A percentile compares a stretch with the other conserved stretches of the same genome.
These are phyloP conservation scores for Camellia sinensis DNA, from an alignment of 148 eudicot species.

Conservation along the genomic window DNA sequence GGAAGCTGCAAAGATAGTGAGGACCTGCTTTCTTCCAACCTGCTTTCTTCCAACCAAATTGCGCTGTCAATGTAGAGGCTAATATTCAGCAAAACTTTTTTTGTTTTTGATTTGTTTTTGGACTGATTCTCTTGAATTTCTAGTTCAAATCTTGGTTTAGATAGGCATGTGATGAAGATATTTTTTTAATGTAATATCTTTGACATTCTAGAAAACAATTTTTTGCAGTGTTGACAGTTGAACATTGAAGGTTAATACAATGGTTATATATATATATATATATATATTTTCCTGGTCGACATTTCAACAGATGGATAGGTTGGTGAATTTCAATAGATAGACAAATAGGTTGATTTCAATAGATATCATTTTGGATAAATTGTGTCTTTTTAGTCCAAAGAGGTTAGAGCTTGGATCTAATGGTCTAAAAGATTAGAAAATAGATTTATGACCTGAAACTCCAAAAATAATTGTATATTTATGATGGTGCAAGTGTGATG, in stretches of 20 bases:
- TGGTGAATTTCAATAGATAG: too few species aligned
- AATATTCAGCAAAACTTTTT: not conserved
- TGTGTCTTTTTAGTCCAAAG: too few species aligned
- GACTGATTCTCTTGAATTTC: not conserved
- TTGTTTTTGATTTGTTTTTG: not conserved
- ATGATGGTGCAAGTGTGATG: too few species aligned
- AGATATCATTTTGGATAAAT: too few species aligned
- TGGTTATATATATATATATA: not conserved
- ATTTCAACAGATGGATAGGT: too few species aligned
- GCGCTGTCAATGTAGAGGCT: not conserved
- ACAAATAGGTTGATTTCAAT: too few species aligned
- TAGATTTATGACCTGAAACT: too few species aligned
- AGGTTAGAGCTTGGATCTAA: too few species aligned
- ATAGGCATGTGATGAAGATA: not conserved
- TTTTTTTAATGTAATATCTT: not conserved
- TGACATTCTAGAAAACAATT: not conserved
- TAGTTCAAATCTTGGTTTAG: not conserved
- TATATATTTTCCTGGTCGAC: too few species aligned
- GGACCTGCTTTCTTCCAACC: not conserved
- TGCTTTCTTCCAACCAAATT: not conserved
- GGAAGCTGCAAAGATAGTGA: conserved; percentile 50
- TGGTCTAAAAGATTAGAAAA: too few species aligned
- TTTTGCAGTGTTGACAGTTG: not conserved
- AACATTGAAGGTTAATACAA: not conserved
- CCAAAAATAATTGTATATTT: too few species aligned